Evolutionary conservation across 768 basidiomycete species (phyloP).

Genomic region (Melanogaster broomeanus): DNA sequence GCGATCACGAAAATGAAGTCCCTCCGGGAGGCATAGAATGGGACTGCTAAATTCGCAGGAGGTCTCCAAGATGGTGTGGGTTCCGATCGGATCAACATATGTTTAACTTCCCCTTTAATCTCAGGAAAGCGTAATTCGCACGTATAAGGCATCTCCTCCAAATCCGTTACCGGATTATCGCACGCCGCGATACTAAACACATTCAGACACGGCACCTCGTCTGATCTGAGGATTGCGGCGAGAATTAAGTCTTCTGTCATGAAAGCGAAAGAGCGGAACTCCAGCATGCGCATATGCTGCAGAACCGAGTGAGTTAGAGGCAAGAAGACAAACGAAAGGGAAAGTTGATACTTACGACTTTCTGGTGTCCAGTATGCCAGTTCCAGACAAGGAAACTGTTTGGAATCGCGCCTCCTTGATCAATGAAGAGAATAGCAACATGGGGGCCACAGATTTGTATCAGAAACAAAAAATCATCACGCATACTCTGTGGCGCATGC

Average conservation of each 20-base stretch:
- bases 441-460: slow-evolving; percentile 34
- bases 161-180: not conserved
- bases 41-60: slow-evolving; percentile 7
- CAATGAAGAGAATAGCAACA: slow-evolving; percentile 30
- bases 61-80: slow-evolving; percentile 31
- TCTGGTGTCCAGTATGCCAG: slow-evolving; percentile 31
- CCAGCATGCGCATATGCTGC: slow-evolving; percentile 20
- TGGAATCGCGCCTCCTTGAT: slow-evolving; percentile 3
- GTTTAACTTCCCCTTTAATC: slow-evolving; percentile 11
- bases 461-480: slow-evolving; percentile 16
- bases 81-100: slow-evolving; percentile 34
- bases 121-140: slow-evolving; percentile 30
- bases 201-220: slow-evolving; percentile 10
- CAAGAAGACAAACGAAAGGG: not conserved
- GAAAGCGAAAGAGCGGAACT: slow-evolving; percentile 36
- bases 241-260: slow-evolving; percentile 33
- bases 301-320: not conserved
- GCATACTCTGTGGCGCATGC: slow-evolving; percentile 3
- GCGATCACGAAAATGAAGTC: slow-evolving; percentile 36
- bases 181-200: slow-evolving; percentile 20
- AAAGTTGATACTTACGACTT: slow-evolving; percentile 27
- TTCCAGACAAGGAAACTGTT: slow-evolving; percentile 34
- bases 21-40: slow-evolving; percentile 23
- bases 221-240: slow-evolving; percentile 12
- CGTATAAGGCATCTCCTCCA: slow-evolving; percentile 16